Base-by-base conservation (phyloP, 2,329 filamentous ascomycete genomes). In the Nothophoma quercina region DNA sequence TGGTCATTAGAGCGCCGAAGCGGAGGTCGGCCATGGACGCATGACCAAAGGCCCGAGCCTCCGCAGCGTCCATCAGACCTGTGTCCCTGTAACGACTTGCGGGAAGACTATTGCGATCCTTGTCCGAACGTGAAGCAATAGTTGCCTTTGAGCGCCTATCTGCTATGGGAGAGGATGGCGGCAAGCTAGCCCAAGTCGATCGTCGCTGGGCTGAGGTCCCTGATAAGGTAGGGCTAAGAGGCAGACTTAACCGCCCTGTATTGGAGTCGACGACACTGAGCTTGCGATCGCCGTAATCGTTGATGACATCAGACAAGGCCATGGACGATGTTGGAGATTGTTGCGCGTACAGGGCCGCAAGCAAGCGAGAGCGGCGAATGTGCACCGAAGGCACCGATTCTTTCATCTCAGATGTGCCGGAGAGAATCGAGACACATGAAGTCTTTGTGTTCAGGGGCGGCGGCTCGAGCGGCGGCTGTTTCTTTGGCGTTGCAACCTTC, bases 1-100 rank as follows among this genome's bases (percentile, higher is more conserved):
- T 92, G 19, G 92, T 90, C 55, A 90, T 92, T 79, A 95, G 86
- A 2, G 90, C 91, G 4, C 88, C 90, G 13, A 91, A 87, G 2
- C 90, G 83, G 18, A 95, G 81, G 65, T 92, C 91, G 56, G 91
- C 88, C 69, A 88, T 87, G 0, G 86, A 74, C 4, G 70, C 67
- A 13, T 76, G 58, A 1, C 73, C 75, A 35, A 72, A 69, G 2
- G 68, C 64, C 52, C 78, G 68, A 6, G 60, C 66, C 50, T 77
- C 73, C 2, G 74, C 71, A 43, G 71, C 65, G 26, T 76, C 72
- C 52, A 75, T 84, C 16, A 88, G 75, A 1, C 87, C 85, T 2
- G 86, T 86, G 53, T 82, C 84, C 58, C 86, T 83, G 40, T 71
- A 72, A 19, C 69, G 66, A 18, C 62, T 68, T 7, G 60, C 54